Evolutionary conservation across 192 early-diverging fungal genomes (phyloP), one percentile per base, ranked within the genome.

Genomic region (Cetraspora pellucida): DNA sequence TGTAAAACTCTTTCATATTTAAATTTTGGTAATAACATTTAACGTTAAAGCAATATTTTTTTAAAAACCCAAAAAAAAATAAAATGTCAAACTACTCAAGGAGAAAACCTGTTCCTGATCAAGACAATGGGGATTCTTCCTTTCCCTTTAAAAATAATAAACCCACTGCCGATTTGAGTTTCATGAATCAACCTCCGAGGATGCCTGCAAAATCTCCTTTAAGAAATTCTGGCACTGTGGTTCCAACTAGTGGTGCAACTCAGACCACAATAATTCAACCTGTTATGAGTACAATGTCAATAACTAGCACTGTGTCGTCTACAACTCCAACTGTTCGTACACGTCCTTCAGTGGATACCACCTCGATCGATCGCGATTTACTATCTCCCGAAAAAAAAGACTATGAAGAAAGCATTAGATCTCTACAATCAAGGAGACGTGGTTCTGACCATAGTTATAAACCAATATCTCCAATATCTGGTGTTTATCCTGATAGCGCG

Each of bases 211-310:
- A 76, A 54, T 76, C 63, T 19, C 74, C 74, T 21, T 43, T 76
- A 46, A 57, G 72, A 23, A 43, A 30, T 57, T 60, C 57, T 17
- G 28, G 0, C 16, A 9, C 52, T 27, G 10, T 30, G 21, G 13
- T 66, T 49, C 4, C 59, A 14, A 66, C 54, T 37, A 66, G 30
- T 66, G 47, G 74, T 19, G 50, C 74, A 47, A 66, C 64, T 5
- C 74, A 76, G 54, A 76, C 74, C 46, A 76, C 74, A 14, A 76
- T 76, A 16, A 30, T 76, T 45, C 55, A 74, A 49, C 72, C 72
- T 7, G 58, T 74, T 46, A 74, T 28, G 28, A 74, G 72, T 60
- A 74, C 72, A 46, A 74, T 74, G 72, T 25, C 52, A 25, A 74
- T 74, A 64, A 47, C 47, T 31, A 25, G 14, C 10, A 3, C 58